Conservation (phyloP, 176 grass and related monocot species). For the Phoenix dactylifera region DNA sequence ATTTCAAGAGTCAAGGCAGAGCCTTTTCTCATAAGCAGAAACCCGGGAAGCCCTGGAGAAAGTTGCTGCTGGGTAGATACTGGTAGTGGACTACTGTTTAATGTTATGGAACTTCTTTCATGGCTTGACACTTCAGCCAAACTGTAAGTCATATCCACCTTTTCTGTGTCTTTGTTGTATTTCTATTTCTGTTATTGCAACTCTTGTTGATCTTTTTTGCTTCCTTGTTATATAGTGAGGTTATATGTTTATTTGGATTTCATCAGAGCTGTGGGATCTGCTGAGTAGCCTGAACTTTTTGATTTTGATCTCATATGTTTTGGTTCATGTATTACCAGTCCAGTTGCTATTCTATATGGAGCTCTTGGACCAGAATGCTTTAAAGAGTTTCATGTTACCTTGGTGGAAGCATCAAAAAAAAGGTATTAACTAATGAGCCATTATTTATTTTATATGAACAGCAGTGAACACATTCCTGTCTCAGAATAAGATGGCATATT, state of each 20-base stretch:
- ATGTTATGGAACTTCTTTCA: constrained; percentile 38
- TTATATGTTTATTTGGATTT: constrained; percentile 27
- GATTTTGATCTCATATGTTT: constrained; percentile 86
- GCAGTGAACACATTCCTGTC: too few species aligned
- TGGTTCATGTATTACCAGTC: constrained; percentile 39
- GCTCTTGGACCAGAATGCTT: constrained; percentile 89
- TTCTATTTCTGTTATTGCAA: constrained; percentile 7
- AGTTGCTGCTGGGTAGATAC: too few species aligned
- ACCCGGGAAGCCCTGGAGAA: too few species aligned
- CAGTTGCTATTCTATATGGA: constrained; percentile 76
- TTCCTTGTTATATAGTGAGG: constrained; percentile 10
- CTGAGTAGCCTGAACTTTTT: constrained; percentile 72
- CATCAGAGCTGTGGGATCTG: constrained; percentile 33
- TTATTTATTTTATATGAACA: too few species aligned
- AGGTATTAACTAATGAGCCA: constrained; percentile 35
- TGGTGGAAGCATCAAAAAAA: constrained; percentile 61
- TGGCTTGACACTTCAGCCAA: constrained; percentile 57
- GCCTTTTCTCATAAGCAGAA: too few species aligned
- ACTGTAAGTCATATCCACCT: constrained; percentile 23
- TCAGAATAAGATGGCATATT: too few species aligned
- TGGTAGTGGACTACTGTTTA: too few species aligned
- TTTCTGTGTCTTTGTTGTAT: constrained; percentile 6
- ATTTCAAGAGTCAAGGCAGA: too few species aligned
- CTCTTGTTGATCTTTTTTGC: constrained; percentile 18
- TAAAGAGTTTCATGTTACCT: constrained; percentile 66